Conservation (phyloP, 441 rosid species). For the Hypseocharis bilobata region DNA sequence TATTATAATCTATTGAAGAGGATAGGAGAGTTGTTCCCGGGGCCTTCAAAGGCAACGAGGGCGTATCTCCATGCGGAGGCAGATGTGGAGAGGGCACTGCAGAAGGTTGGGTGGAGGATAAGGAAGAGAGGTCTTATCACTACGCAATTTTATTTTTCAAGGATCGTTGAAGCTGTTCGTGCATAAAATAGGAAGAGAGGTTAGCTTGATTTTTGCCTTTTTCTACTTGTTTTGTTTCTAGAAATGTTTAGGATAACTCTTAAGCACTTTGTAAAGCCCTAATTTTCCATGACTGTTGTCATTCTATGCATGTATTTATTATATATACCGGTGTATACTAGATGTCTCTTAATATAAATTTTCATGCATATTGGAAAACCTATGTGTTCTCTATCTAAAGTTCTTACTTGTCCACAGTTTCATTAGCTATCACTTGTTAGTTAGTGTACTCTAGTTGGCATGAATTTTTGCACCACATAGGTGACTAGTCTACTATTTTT, state of each 20-base stretch:
- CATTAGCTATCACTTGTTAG: too few species aligned
- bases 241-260: slow-evolving; percentile 17
- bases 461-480: not conserved
- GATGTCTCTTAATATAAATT: slow-evolving; percentile 13
- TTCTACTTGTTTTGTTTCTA: slow-evolving; percentile 5
- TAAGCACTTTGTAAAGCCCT: slow-evolving; percentile 14
- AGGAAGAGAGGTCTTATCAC: slow-evolving; percentile 66
- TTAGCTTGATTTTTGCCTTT: slow-evolving; percentile 22
- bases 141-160: slow-evolving; percentile 75
- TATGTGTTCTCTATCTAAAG: not conserved
- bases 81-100: slow-evolving; percentile 64
- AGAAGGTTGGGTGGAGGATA: slow-evolving; percentile 81
- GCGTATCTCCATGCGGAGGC: slow-evolving; percentile 81
- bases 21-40: slow-evolving; percentile 77
- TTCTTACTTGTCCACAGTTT: not conserved
- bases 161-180: slow-evolving; percentile 74
- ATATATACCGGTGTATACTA: slow-evolving; percentile 11
- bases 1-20: slow-evolving; percentile 72
- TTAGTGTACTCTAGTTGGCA: not conserved
- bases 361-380: slow-evolving; percentile 8
- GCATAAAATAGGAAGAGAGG: slow-evolving; percentile 34
- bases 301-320: slow-evolving; percentile 3
- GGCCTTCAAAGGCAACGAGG: slow-evolving; percentile 88
- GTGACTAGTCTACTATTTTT: too few species aligned
- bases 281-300: slow-evolving; percentile 9